Evolutionary conservation across 2,329 filamentous ascomycete species (phyloP).

Genomic region (Apiospora hydei): DNA sequence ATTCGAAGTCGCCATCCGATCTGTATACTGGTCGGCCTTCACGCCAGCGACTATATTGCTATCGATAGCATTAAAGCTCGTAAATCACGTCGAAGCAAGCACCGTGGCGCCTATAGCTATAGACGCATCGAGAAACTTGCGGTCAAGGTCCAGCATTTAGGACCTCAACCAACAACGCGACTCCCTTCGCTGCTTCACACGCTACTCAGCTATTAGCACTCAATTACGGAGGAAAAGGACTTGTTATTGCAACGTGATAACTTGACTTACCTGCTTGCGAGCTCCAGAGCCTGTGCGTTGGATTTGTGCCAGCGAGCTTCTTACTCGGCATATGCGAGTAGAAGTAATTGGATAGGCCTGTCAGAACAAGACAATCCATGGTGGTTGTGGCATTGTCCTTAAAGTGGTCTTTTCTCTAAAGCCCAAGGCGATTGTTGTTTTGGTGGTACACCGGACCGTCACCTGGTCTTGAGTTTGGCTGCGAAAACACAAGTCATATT

Average conservation of each 20-base stretch:
- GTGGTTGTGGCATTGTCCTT: conserved; percentile 6
- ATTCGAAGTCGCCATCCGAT: not conserved
- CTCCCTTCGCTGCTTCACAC: not conserved
- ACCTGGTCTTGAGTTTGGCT: not conserved
- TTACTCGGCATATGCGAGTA: not conserved
- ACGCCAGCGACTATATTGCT: not conserved
- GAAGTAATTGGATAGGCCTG: not conserved
- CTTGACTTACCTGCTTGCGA: not conserved
- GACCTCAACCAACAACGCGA: not conserved
- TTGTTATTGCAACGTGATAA: not conserved
- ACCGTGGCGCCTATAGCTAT: not conserved
- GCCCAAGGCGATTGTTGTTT: conserved; percentile 10
- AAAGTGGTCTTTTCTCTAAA: not conserved
- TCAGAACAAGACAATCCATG: not conserved
- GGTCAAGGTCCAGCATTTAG: not conserved
- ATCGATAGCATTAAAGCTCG: not conserved
- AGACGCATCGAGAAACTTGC: not conserved
- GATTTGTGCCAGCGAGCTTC: not conserved
- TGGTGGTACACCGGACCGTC: not conserved
- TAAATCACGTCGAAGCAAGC: not conserved
- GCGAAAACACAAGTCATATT: conserved; percentile 6
- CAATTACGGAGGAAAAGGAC: not conserved
- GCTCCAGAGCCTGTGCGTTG: not conserved
- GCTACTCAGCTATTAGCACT: not conserved
- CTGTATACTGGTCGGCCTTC: not conserved